phyloP scores from a whole-genome alignment of 495 filamentous ascomycete species.

The Penicillium longicatenatum region DNA sequence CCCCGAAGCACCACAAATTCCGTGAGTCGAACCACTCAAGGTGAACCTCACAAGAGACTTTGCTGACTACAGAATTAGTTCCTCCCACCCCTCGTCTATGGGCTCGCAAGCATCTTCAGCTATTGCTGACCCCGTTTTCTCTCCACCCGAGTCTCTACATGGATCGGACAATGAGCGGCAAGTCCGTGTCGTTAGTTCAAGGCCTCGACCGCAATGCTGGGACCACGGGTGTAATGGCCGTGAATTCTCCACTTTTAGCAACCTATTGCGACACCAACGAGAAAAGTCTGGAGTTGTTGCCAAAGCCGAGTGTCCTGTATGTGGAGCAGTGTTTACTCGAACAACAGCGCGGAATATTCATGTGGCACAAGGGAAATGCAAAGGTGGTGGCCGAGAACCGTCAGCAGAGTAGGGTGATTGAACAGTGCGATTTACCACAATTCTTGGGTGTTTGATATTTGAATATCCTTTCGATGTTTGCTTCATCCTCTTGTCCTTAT shows the following conservation, averaged over 20 bases:
- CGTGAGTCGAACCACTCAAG: conserved; percentile 15
- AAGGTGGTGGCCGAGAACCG: conserved; percentile 43
- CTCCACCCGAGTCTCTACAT: conserved; percentile 31
- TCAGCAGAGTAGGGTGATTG: conserved; percentile 28
- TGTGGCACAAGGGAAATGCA: conserved; percentile 87
- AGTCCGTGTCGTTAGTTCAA: conserved; percentile 69
- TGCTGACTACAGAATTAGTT: conserved; percentile 13
- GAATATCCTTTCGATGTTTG: not conserved
- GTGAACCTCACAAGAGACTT: not conserved
- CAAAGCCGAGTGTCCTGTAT: conserved; percentile 84
- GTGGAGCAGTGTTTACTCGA: conserved; percentile 87
- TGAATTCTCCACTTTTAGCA: conserved; percentile 94
- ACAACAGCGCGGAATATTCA: conserved; percentile 92
- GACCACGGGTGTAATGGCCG: conserved; percentile 94
- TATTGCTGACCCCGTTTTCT: conserved; percentile 33
- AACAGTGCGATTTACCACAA: not conserved
- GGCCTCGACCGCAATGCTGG: conserved; percentile 91
- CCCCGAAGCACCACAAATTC: conserved; percentile 21
- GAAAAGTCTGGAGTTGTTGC: conserved; percentile 88
- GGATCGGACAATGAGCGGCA: conserved; percentile 48
- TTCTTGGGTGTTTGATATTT: conserved; percentile 7
- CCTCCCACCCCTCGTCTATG: conserved; percentile 26
- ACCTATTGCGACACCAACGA: conserved; percentile 87
- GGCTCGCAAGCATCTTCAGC: conserved; percentile 35
- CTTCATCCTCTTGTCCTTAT: not conserved